A percentile compares a stretch with the other conserved stretches of the same genome.
Evolutionary conservation across 148 eudicot species (phyloP).

Genomic region (Fagopyrum tataricum): DNA sequence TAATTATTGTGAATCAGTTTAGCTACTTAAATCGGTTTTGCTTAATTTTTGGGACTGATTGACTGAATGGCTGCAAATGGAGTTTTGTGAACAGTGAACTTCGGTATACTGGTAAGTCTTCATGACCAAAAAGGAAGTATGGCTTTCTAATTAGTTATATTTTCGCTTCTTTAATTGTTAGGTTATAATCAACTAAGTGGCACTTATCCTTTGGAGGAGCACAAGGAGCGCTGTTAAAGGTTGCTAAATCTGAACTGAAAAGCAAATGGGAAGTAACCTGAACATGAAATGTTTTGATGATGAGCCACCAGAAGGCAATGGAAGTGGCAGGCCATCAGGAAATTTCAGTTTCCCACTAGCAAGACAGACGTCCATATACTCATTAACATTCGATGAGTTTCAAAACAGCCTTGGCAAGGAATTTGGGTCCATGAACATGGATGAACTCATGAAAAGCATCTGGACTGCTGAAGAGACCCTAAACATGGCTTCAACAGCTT

Average conservation of each 20-base stretch:
- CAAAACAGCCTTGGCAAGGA: constrained; percentile 71
- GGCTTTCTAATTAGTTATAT: not conserved
- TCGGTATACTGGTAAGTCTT: no score
- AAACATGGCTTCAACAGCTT: constrained; percentile 27
- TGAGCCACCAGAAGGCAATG: constrained; percentile 23
- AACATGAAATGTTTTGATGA: constrained; percentile 58
- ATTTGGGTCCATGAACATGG: constrained; percentile 98
- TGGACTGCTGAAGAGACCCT: constrained; percentile 89
- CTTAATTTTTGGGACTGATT: not conserved
- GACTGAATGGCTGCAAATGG: not conserved
- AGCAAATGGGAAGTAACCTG: constrained; percentile 39
- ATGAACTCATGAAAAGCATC: constrained; percentile 76
- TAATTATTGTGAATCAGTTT: not conserved
- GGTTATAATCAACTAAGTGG: no score
- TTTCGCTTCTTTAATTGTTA: no score
- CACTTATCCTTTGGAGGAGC: no score
- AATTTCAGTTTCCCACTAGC: constrained; percentile 30
- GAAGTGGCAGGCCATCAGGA: constrained; percentile 24
- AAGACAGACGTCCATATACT: constrained; percentile 64
- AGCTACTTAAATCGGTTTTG: not conserved
- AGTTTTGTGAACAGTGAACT: not conserved
- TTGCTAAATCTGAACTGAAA: not conserved
- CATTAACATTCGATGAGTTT: constrained; percentile 86
- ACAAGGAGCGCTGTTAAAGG: no score
- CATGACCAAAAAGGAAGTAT: no score